A percentile compares a stretch with the other conserved stretches of the same genome.
These are phyloP conservation scores for Xanthoparmelia taractica DNA, from an alignment of 495 filamentous ascomycete genomes.

Conservation along the genomic window DNA sequence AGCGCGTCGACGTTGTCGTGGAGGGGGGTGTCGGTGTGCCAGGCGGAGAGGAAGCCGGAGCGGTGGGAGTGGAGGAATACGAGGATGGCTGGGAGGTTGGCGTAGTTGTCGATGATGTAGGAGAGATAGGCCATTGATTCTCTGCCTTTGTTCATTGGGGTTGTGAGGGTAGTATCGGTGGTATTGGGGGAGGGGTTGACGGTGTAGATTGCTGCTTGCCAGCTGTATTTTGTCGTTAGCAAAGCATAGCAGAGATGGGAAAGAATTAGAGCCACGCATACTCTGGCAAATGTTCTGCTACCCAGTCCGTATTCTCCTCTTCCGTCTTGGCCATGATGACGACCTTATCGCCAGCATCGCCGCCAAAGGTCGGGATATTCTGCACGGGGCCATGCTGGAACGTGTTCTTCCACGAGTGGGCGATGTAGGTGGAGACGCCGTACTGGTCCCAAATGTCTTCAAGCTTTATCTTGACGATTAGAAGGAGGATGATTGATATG, in stretches of 20 bases:
- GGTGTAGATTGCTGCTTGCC: slow-evolving; percentile 48
- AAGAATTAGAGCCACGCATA: slow-evolving; percentile 29
- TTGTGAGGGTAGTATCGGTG: slow-evolving; percentile 26
- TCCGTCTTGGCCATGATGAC: slow-evolving; percentile 37
- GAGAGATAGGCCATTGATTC: slow-evolving; percentile 45
- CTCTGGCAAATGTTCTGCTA: slow-evolving; percentile 36
- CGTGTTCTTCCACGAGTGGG: slow-evolving; percentile 29
- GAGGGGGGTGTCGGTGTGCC: slow-evolving; percentile 38
- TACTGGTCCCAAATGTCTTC: slow-evolving; percentile 41
- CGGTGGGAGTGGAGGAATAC: slow-evolving; percentile 46
- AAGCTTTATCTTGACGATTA: slow-evolving; percentile 34
- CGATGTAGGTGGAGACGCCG: slow-evolving; percentile 38
- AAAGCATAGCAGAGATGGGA: slow-evolving; percentile 5
- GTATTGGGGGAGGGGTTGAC: slow-evolving; percentile 48
- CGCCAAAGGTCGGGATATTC: slow-evolving; percentile 22
- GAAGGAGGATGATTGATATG: slow-evolving; percentile 33
- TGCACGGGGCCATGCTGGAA: slow-evolving; percentile 22
- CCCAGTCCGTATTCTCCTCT: slow-evolving; percentile 37
- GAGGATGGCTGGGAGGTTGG: slow-evolving; percentile 39
- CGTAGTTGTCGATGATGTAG: slow-evolving; percentile 46
- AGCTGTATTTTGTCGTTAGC: slow-evolving; percentile 32
- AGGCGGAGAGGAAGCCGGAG: slow-evolving; percentile 31
- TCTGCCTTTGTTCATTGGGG: slow-evolving; percentile 41
- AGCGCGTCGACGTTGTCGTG: slow-evolving; percentile 32
- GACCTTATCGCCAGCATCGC: slow-evolving; percentile 29